These are phyloP conservation scores for Rosa persica DNA, from an alignment of 306 rosid genomes.

Conservation along the genomic window DNA sequence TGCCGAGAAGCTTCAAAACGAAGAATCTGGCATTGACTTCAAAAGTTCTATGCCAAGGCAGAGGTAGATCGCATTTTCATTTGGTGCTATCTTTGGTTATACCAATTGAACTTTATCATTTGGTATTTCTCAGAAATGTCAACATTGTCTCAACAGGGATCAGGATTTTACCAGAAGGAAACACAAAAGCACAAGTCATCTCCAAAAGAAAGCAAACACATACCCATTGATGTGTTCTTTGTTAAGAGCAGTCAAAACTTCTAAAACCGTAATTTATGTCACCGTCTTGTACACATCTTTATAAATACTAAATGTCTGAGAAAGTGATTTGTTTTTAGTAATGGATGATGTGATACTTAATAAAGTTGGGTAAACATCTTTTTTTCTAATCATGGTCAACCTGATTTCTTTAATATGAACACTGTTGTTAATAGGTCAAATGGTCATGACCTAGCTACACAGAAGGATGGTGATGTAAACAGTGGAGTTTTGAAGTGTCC, in stretches of 20 bases:
- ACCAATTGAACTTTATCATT: neutral
- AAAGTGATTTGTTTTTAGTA: neutral
- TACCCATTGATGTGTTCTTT: constrained; percentile 83
- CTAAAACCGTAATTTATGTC: constrained; percentile 2
- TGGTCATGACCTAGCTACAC: neutral
- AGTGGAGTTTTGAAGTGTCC: neutral
- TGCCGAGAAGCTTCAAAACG: constrained; percentile 85
- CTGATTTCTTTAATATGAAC: neutral
- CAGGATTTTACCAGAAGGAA: constrained; percentile 37
- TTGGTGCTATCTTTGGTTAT: constrained; percentile 4
- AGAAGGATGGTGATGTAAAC: constrained; percentile 8
- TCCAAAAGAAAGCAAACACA: constrained; percentile 52
- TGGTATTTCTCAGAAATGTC: constrained; percentile 38
- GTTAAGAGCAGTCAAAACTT: constrained; percentile 49
- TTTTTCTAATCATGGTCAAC: too few relatives aligned
- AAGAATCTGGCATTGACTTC: constrained; percentile 56
- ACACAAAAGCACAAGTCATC: constrained; percentile 59
- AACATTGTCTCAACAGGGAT: too few relatives aligned
- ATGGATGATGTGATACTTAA: neutral
- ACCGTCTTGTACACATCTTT: constrained; percentile 12
- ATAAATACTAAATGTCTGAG: constrained; percentile 11
- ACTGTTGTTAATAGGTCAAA: neutral
- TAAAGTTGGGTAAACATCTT: too few relatives aligned
- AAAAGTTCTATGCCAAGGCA: constrained; percentile 28
- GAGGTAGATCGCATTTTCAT: constrained; percentile 38